Base-by-base conservation (phyloP, 352 stramenopile genomes). In the Thraustochytrium striatum region DNA sequence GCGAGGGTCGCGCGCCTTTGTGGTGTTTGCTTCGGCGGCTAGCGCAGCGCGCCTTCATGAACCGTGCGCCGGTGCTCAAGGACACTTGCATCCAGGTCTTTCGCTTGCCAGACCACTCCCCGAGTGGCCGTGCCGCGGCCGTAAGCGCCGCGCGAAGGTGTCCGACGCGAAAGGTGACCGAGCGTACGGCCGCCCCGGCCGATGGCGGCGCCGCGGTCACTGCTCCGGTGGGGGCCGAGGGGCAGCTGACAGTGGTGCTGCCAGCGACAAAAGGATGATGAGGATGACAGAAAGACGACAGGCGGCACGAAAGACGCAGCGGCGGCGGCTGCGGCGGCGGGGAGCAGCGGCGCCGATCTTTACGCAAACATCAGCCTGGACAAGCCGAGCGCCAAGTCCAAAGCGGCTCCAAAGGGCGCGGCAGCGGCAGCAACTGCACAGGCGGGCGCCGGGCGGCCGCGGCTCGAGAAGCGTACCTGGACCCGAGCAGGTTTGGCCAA, bases 331-430 rank as follows among this genome's bases (percentile, higher is more conserved):
- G 21, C 59, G 16, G n/a, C 21, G 11, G 33, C 61, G 35, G 25
- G n/a, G 36, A 38, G 33, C 2, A 19, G n/a, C 19, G 61, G 9
- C 19, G 2, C 61, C n/a, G 65, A 75, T 25, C 35, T 75, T 16
- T 75, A 75, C 25, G 44, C 30, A 7, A 75, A 43, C 36, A 75
- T 75, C n/a, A 72, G 44, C 32, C 13, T 75, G 65, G n/a, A n/a
- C 43, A 43, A 5, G 2, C 21, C 13, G 13, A 11, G 9, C 2
- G 13, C 44, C 25, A 30, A 61, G 35, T 0, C 11, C 65, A 28
- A 43, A 35, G 32, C 65, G 9, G 11, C 47, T n/a, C n/a, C 5
- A 32, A 65, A 39, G 65, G 16, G 41, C 9, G 19, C 3, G 30
- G 11, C 36, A 25, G 30, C 32, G 44, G 16, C 9, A 36, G n/a